Conservation (phyloP, 1,139 yeast species). For the Neolecta irregularis region DNA sequence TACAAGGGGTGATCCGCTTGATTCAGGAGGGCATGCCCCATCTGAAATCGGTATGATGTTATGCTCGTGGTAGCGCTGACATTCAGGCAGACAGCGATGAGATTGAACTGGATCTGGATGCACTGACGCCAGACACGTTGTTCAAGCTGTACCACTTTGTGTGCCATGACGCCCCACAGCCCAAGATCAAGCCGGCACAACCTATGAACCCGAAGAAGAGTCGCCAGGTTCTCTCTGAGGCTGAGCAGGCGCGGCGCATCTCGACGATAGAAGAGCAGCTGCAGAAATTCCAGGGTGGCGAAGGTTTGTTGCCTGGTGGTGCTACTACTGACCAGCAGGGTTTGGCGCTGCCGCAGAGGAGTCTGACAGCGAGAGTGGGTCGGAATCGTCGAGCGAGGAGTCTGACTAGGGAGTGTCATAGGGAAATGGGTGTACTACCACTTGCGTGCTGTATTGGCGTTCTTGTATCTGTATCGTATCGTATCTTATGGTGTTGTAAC, state of each 20-base stretch:
- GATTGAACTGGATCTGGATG: constrained; percentile 91
- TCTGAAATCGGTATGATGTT: constrained; percentile 8
- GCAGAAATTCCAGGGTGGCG: neutral
- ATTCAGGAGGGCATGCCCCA: constrained; percentile 82
- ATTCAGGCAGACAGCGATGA: constrained; percentile 46
- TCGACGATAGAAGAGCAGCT: constrained; percentile 16
- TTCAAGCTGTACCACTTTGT: constrained; percentile 69
- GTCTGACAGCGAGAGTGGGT: neutral
- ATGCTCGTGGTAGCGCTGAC: constrained; percentile 20
- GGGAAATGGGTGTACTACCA: too few species aligned
- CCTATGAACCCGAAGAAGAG: constrained; percentile 31
- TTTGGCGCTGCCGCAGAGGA: constrained; percentile 1
- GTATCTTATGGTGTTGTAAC: too few species aligned
- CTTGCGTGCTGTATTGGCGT: too few species aligned
- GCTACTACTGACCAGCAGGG: neutral
- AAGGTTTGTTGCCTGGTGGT: neutral
- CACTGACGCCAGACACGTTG: constrained; percentile 71
- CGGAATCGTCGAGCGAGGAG: too few species aligned
- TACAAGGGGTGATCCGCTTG: constrained; percentile 70
- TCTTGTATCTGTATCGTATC: too few species aligned
- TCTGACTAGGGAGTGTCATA: too few species aligned
- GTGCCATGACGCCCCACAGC: constrained; percentile 30
- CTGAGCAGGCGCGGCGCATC: constrained; percentile 25
- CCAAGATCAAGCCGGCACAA: constrained; percentile 15
- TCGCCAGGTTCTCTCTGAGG: constrained; percentile 43